Base-by-base conservation (phyloP, 306 rosid species). In the Corylus avellana region DNA sequence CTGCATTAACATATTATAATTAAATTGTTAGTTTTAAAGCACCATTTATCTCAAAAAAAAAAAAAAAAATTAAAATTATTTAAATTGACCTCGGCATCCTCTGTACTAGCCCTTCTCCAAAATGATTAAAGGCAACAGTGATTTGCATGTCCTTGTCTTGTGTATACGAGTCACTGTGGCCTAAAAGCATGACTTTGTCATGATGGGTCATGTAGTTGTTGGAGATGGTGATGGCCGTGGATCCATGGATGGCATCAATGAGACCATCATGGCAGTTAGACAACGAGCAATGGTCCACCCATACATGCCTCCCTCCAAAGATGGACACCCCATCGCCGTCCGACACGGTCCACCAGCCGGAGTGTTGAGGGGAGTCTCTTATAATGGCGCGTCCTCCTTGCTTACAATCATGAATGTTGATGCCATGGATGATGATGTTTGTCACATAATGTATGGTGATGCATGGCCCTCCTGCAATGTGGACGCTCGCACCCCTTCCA, bases 91-190 rank as follows among this genome's bases (percentile, higher is more conserved):
- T 94, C 10, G 98, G 98, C 96, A 94, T 94, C 86, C 98, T 89
- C 66, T 94, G 98, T 4, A 94, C 97, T 54, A 94, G 97, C 27
- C 97, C 97, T 83, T 93, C 98, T 9, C 98, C 98, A 75, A 93
- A 93, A 81, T 93, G 98, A 86, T 93, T 93, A 55, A 91, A 93
- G 35, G 98, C 98, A 13, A 93, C 17, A 3, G 98, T 93, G 54
- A 81, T 93, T 37, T 91, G 98, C 98, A 93, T 91, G 77, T 72
- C 59, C 80, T 86, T 91, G 78, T 93, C 98, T 20, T 88, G 88
- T 1, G 91, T 86, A 18, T 79, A 94, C 0, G 91, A 86, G 42
- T 94, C 98, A 75, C 94, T 94, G 35, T 94, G 98, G 2, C 98
- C 98, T 82, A 94, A 88, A 47, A 94, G 89, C 98, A 94, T 94